Base-by-base conservation (phyloP, 352 stramenopile species). In the Phytopythium montanum region DNA sequence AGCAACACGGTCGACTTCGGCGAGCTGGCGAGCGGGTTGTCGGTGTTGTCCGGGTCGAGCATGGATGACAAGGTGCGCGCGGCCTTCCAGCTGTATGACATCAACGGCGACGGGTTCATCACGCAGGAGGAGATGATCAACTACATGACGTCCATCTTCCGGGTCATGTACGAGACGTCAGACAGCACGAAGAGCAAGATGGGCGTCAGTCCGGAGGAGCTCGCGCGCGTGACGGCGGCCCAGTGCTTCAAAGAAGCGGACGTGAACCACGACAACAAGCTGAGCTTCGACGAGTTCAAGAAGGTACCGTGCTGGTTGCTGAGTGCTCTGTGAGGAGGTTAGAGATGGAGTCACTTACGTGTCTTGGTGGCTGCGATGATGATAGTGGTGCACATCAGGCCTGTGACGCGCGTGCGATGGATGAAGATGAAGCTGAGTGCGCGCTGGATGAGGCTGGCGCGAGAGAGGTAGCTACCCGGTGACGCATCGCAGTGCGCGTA, bases 251-350 rank as follows among this genome's bases (percentile, higher is more conserved):
- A 88, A 42, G 77, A 94, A 51, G 84, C 85, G 9, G 85, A 95
- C 54, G 60, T 94, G 29, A 93, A 95, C 53, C 72, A 86, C 51
- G 85, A 96, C 65, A 76, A 84, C 56, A 90, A 93, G 58, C 72
- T 95, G 36, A 93, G 81, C 72, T 95, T 95, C 56, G 85, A 94
- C 53, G 83, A 95, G 53, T 96, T 96, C 66, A 94, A 94, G 58
- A 90, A 94, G 85, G 85, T 94, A 73, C 28, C 48, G 31, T 53
- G 21, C 18, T n/a, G 14, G 51, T 62, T 60, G 23, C 28, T 48
- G n/a, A n/a, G n/a, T 54, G 55, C 45, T 48, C 14, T 34, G 42
- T 16, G n/a, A n/a, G 41, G 21, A 14, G 3, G 41, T 2, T 51
- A 33, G 26, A 21, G 44, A 34, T 10, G 51, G 18, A 55, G 23